Base-by-base conservation (phyloP, 169 alveolate species). In the Plasmodium ovale region DNA sequence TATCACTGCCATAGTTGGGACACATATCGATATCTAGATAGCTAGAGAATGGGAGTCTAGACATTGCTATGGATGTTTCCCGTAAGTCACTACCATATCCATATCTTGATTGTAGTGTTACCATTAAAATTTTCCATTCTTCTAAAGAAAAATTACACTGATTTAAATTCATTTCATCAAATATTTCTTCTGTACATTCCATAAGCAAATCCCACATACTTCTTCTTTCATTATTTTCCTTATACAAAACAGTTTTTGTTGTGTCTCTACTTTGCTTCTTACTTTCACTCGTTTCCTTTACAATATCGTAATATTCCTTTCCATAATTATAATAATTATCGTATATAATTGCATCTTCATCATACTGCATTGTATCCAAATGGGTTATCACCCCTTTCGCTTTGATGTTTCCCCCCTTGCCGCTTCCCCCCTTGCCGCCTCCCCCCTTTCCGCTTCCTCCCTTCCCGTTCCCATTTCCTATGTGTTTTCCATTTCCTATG, bases 161-260 rank as follows among this genome's bases (percentile, higher is more conserved):
- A 33, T 73, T 56, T 21, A 87, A 14, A 33, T 59, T 10, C 87
- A 88, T 79, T 65, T 93, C 96, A 16, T 69, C 29, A 51, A 93
- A 72, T 23, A 93, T 56, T 62, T 93, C 94, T 23, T 82, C 67
- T 60, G 88, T 69, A 25, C 94, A 85, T 87, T 87, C 94, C 64
- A 91, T 82, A 59, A 92, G 88, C 29, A 93, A 72, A 72, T 93
- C 96, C 96, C 96, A 93, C 74, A 93, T 74, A 33, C 94, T 85
- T 67, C 88, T 87, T 51, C 92, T 74, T 67, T 60, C 9, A n/a
- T 79, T 91, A 23, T 71, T 58, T 53, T 67, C 68, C 19, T 82
- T 60, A 82, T 42, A 74, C 47, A 88, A 49, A 16, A 16, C 51
- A 0, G 92, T 84, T 33, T 23, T 85, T 0, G 59, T 19, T 19